These are phyloP conservation scores for Didymellaceae sp. DNA, from an alignment of 2,329 filamentous ascomycete species.

Conservation along the genomic window DNA sequence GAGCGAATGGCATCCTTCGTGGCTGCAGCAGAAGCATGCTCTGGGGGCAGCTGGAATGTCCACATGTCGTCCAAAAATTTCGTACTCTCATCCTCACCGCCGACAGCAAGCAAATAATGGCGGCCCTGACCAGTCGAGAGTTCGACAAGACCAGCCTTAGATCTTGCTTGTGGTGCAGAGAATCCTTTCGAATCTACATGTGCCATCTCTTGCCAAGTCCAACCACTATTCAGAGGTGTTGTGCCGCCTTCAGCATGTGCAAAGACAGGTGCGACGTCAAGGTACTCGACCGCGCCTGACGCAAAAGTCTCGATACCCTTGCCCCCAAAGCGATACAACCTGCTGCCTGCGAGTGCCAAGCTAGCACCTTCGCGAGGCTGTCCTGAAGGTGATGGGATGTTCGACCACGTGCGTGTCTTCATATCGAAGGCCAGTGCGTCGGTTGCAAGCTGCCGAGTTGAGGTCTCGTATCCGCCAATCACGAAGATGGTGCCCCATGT, in stretches of 20 bases:
- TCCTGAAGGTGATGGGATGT: slow-evolving; percentile 55
- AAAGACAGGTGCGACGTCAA: slow-evolving; percentile 46
- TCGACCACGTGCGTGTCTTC: slow-evolving; percentile 56
- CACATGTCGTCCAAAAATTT: slow-evolving; percentile 55
- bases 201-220: slow-evolving; percentile 42
- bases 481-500: slow-evolving; percentile 60
- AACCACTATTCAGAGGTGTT: slow-evolving; percentile 42
- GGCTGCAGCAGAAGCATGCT: slow-evolving; percentile 54
- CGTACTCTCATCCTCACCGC: slow-evolving; percentile 50
- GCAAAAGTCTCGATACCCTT: slow-evolving; percentile 33
- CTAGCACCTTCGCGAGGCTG: slow-evolving; percentile 46
- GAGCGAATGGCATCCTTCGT: slow-evolving; percentile 59
- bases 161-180: slow-evolving; percentile 50
- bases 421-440: slow-evolving; percentile 62
- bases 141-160: slow-evolving; percentile 53
- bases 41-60: slow-evolving; percentile 60
- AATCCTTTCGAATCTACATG: slow-evolving; percentile 20
- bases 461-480: slow-evolving; percentile 52
- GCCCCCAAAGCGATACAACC: slow-evolving; percentile 57
- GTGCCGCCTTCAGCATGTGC: slow-evolving; percentile 45
- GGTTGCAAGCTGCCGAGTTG: slow-evolving; percentile 37
- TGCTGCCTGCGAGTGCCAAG: slow-evolving; percentile 54
- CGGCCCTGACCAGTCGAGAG: slow-evolving; percentile 61
- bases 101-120: slow-evolving; percentile 59
- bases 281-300: slow-evolving; percentile 31